These are phyloP conservation scores for Neurospora terricola DNA, from an alignment of 495 filamentous ascomycete species.

Conservation along the genomic window DNA sequence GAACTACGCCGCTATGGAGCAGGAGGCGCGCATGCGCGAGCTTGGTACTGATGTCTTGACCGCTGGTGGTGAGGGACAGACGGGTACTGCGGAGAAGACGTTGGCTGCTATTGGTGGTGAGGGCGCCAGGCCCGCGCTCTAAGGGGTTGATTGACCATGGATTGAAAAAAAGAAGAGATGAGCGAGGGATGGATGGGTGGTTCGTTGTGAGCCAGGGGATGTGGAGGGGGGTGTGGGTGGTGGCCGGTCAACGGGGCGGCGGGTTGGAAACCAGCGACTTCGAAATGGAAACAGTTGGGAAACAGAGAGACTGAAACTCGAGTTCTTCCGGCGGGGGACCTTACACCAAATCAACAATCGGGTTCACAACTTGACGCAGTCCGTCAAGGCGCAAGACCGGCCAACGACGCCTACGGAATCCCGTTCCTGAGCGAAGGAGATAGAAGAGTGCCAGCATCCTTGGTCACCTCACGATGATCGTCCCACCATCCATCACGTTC, in stretches of 20 bases:
- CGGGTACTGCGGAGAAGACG: constrained; percentile 24
- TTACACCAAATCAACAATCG: neutral
- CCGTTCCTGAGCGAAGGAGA: neutral
- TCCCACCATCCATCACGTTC: neutral
- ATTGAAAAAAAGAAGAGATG: neutral
- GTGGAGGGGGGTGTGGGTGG: neutral
- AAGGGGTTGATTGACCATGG: too few relatives aligned
- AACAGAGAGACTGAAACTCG: neutral
- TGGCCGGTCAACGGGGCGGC: neutral
- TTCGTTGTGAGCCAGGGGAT: neutral
- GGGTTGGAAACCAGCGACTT: neutral
- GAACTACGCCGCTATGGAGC: constrained; percentile 90
- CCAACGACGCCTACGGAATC: neutral
- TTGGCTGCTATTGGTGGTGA: constrained; percentile 24
- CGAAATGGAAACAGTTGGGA: neutral
- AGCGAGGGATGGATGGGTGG: neutral
- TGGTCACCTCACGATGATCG: neutral
- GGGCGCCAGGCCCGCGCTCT: constrained; percentile 23
- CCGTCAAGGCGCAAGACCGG: neutral
- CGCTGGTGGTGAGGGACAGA: constrained; percentile 13
- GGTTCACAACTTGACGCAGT: neutral
- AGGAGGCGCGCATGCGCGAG: constrained; percentile 87
- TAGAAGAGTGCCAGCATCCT: neutral
- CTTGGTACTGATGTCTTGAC: constrained; percentile 46
- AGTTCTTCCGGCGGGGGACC: neutral